Evolutionary conservation across 768 basidiomycete species (phyloP).

Genomic region (Leccinum longicurvipes): DNA sequence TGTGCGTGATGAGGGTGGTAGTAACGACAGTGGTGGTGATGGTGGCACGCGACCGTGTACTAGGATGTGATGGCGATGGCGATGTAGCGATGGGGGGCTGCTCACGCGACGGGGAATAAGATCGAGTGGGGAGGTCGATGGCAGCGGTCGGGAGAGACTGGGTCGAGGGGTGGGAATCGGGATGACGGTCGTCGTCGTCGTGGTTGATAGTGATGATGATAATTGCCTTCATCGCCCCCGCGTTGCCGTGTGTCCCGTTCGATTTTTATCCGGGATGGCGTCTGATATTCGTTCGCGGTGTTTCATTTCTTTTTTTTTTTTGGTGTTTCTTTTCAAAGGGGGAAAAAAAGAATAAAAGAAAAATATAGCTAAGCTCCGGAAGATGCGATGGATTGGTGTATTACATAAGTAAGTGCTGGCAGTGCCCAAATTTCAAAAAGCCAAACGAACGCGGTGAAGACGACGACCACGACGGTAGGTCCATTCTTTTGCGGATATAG

Average conservation of each 20-base stretch:
- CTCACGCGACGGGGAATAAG: background rate
- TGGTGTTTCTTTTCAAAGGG: background rate
- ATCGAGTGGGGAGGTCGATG: background rate
- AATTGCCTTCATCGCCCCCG: conserved; percentile 1
- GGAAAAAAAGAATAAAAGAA: background rate
- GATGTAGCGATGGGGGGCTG: background rate
- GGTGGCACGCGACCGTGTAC: background rate
- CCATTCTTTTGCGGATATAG: background rate
- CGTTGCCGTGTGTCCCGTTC: conserved; percentile 1
- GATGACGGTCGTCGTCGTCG: too few species aligned
- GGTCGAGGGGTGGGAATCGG: too few species aligned
- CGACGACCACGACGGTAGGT: background rate
- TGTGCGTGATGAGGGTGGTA: background rate
- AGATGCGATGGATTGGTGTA: background rate
- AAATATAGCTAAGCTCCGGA: background rate
- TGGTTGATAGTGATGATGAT: background rate
- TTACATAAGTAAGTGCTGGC: background rate
- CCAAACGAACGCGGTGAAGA: background rate
- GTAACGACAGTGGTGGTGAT: background rate
- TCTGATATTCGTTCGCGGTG: conserved; percentile 10
- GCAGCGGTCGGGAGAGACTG: background rate
- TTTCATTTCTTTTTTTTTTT: conserved; percentile 6
- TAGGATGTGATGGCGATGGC: background rate
- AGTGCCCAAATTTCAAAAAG: background rate
- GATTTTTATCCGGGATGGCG: conserved; percentile 7